Evolutionary conservation across 1,284 basidiomycete species (phyloP).

Genomic region (Lentinula novae-zelandiae): DNA sequence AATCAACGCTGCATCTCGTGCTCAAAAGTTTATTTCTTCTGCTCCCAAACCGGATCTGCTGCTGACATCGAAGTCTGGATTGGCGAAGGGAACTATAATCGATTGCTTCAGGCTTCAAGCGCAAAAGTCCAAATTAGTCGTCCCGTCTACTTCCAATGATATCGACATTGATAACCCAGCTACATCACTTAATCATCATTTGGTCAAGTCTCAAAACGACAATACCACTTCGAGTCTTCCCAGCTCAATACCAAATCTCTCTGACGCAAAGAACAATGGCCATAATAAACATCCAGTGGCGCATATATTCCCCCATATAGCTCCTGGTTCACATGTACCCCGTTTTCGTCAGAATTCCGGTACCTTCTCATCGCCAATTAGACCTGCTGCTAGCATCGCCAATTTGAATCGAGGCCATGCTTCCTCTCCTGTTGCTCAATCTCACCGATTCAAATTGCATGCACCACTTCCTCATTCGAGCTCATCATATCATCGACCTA

Average conservation of each 20-base stretch:
- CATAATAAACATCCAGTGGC: background rate
- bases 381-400: background rate
- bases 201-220: background rate
- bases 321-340: background rate
- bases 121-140: background rate
- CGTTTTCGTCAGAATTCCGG: background rate
- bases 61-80: background rate
- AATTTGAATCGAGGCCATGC: background rate
- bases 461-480: background rate
- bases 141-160: background rate
- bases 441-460: background rate
- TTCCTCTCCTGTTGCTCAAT: background rate
- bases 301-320: background rate
- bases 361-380: background rate
- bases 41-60: background rate
- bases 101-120: background rate
- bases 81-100: background rate
- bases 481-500: background rate
- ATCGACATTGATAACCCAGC: background rate
- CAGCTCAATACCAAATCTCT: background rate
- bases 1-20: slow-evolving; percentile 60
- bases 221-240: background rate
- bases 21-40: slow-evolving; percentile 5
- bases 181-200: background rate
- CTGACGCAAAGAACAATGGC: background rate